Evolutionary conservation across 176 grass and related monocot species (phyloP), one percentile per base, ranked within the genome.

Genomic region (Elaeis guineensis): DNA sequence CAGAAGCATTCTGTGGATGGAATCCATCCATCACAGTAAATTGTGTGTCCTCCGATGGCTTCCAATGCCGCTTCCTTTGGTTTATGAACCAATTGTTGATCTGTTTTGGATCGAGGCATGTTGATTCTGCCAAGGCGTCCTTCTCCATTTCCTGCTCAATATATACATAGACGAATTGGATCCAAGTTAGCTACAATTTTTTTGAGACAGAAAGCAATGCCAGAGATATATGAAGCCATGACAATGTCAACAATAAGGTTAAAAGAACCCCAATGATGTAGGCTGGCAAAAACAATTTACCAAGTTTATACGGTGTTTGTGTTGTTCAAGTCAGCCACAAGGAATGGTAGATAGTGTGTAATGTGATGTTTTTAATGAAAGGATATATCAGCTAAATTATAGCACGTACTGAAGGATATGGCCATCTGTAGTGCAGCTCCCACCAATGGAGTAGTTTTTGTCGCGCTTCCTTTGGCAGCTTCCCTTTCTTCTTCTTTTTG

Each of bases 51-150:
- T 78, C 92, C 50, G 92, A 65, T 5, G 87, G 87, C 62, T 83
- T 97, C 92, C 92, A 97, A 57, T 97, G 92, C 61, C 92, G 58
- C 77, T 97, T 97, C 75, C 92, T 60, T 77, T 97, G 92, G 80
- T 96, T 96, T 74, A 96, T 90, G 80, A 96, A 96, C 92, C 92
- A 96, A 72, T 96, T 96, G 72, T 88, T 97, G 73, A 97, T 88
- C 82, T 97, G 92, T 65, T 88, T 97, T 77, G 82, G 87, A 75
- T 91, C 84, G 24, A 97, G 83, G n/a, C 92, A 87, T 0, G 92
- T 97, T 16, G 87, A 49, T 69, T 91, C 75, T 16, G 83, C 92
- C 54, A 97, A 58, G 55, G 78, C 78, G 2, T 78, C 69, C 75
- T 97, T 97, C 81, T 97, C 87, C 16, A 72, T 62, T 75, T 97